Evolutionary conservation across 116 monocot genomes (phyloP).

Genomic region (Phalaenopsis hybrid): DNA sequence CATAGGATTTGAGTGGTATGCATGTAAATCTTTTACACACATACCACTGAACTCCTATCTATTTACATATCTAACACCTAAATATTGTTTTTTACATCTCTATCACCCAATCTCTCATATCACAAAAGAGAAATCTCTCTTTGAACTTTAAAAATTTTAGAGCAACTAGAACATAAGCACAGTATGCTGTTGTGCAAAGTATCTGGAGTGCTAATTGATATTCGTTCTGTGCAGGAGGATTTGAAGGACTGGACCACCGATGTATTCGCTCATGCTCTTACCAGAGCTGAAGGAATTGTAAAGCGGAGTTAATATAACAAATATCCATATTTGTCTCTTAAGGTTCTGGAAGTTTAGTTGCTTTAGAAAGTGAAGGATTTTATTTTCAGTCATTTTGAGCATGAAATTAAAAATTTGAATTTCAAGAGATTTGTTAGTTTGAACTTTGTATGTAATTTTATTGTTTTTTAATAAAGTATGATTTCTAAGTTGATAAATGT

Average conservation of each 20-base stretch:
- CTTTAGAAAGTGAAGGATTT: not conserved
- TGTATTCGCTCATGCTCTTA: constrained; percentile 76
- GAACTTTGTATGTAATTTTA: not conserved
- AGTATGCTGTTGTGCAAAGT: not conserved
- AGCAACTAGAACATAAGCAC: too few species aligned
- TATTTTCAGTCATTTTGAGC: not conserved
- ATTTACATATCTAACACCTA: too few species aligned
- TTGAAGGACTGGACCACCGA: constrained; percentile 89
- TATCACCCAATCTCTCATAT: too few species aligned
- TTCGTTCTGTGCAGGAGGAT: constrained; percentile 64
- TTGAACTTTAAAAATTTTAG: too few species aligned
- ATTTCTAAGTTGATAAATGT: not conserved
- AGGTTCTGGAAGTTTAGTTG: not conserved
- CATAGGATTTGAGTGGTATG: not conserved
- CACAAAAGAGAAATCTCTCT: too few species aligned
- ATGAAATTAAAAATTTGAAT: not conserved
- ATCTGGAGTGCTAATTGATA: not conserved
- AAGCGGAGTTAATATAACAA: constrained; percentile 43
- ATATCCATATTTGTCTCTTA: not conserved
- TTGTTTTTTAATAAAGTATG: too few species aligned
- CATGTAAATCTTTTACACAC: not conserved
- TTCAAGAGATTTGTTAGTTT: not conserved
- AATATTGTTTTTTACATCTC: too few species aligned
- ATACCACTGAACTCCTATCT: too few species aligned
- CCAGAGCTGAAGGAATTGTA: constrained; percentile 73